A percentile compares a stretch with the other conserved stretches of the same genome.
Evolutionary conservation across 306 rosid species (phyloP).

Genomic region (Fragaria nilgerrensis): DNA sequence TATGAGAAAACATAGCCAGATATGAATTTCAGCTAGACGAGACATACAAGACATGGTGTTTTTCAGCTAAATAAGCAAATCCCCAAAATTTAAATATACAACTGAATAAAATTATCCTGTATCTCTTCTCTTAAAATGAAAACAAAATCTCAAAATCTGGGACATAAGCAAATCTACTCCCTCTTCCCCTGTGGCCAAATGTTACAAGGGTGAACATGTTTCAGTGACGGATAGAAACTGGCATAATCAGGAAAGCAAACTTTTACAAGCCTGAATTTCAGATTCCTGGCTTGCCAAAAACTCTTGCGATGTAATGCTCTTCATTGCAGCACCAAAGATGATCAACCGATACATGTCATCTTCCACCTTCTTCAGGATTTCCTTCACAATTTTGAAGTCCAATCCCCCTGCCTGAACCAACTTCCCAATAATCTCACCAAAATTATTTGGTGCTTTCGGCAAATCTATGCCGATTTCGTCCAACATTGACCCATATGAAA

Average conservation of each 20-base stretch:
- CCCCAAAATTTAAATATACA: slow-evolving; percentile 25
- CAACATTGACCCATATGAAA: slow-evolving; percentile 34
- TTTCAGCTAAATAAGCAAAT: slow-evolving; percentile 21
- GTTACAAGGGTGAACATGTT: not conserved
- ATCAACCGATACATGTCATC: slow-evolving; percentile 16
- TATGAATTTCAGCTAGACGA: slow-evolving; percentile 13
- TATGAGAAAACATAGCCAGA: not conserved
- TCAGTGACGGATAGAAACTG: not conserved
- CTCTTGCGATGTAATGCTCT: slow-evolving; percentile 24
- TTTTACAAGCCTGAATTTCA: slow-evolving; percentile 38
- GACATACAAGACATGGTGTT: slow-evolving; percentile 14
- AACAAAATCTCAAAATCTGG: slow-evolving; percentile 10
- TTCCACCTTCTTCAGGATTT: slow-evolving; percentile 38
- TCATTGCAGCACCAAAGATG: slow-evolving; percentile 30
- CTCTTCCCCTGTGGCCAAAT: not conserved
- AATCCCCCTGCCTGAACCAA: slow-evolving; percentile 25
- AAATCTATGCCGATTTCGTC: slow-evolving; percentile 39
- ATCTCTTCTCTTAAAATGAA: not conserved
- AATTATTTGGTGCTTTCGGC: slow-evolving; percentile 40
- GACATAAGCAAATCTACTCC: not conserved
- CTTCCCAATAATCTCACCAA: slow-evolving; percentile 38
- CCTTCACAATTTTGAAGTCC: slow-evolving; percentile 30
- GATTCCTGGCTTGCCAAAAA: slow-evolving; percentile 17
- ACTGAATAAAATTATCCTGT: slow-evolving; percentile 22
- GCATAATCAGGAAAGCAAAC: slow-evolving; percentile 22